Evolutionary conservation across 257 asterid genomes (phyloP).

Genomic region (Echites panduratus): DNA sequence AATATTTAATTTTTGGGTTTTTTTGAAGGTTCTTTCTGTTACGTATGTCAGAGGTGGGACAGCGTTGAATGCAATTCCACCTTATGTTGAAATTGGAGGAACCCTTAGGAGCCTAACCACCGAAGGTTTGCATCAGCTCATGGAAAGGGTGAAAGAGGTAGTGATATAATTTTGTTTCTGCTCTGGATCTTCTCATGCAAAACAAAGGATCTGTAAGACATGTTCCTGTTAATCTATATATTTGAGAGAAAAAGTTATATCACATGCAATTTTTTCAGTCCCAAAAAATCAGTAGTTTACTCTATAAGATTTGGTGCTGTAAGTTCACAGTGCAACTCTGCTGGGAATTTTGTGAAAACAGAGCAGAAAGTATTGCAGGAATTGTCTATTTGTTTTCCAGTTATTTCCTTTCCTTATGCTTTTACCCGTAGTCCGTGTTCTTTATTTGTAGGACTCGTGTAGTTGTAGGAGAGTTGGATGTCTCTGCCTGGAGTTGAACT

Average conservation of each 20-base stretch:
- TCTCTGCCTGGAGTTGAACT: background rate
- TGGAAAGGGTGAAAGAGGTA: slow-evolving; percentile 77
- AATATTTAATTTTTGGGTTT: background rate
- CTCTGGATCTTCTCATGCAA: background rate
- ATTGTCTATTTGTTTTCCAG: background rate
- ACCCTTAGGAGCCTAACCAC: slow-evolving; percentile 80
- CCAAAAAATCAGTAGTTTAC: background rate
- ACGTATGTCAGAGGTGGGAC: slow-evolving; percentile 72
- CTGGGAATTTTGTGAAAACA: background rate
- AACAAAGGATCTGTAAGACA: background rate
- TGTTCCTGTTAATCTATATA: background rate
- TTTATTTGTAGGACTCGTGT: background rate
- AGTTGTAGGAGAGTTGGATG: background rate
- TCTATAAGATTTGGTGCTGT: background rate
- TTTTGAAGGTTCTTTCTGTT: slow-evolving; percentile 71
- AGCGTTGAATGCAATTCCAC: slow-evolving; percentile 54
- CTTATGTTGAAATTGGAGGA: slow-evolving; percentile 66
- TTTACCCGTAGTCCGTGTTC: background rate
- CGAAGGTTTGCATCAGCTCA: slow-evolving; percentile 61
- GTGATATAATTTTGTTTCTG: background rate
- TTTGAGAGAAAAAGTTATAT: background rate
- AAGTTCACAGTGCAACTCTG: background rate
- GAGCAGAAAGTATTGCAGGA: background rate
- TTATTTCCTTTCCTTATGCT: background rate
- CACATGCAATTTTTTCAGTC: background rate